Evolutionary conservation across 345 rosid species (phyloP), one percentile per base, ranked within the genome.

Genomic region (Orychophragmus violaceus): DNA sequence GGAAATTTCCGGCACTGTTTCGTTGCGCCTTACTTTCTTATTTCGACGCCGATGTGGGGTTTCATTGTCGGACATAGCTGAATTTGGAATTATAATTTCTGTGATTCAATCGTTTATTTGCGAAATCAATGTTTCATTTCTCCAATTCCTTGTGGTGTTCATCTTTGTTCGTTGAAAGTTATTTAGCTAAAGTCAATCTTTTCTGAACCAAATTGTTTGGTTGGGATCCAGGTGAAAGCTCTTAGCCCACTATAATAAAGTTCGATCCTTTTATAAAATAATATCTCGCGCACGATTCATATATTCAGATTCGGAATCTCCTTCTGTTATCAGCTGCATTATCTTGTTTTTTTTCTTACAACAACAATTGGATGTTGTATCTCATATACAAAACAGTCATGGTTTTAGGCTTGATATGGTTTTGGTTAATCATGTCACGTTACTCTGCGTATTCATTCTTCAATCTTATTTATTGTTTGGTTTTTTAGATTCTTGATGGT

Each of bases 401-500:
- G 55, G 30, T 50, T 3, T 16, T 4, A 13, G 4, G 8, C 1
- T 62, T 62, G 4, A 5, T 72, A 30, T 68, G 21, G 55, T 55
- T 41, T n/a, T 19, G 53, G 39, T 59, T 17, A 17, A 23, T 17
- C 7, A 27, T 28, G 45, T 39, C 45, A 39, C 45, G 8, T 39
- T 58, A 4, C 28, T 64, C 13, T 56, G 52, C 33, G 39, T 28
- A 25, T 66, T 66, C n/a, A 61, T 6, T 45, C 16, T 53, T 11
- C 1, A 1, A 6, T 63, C 27, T 41, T 41, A 3, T 36, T 36
- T 61, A 5, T 41, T 29, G 5, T 8, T 39, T 68, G 24, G 9
- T 76, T 32, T 53, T 41, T 2, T 54, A 70, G 71, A 60, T 46
- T 61, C 73, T 61, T 54, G 33, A 85, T 87, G 96, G 95, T 87